Base-by-base conservation (phyloP, 2,329 filamentous ascomycete genomes). In the Venturia asperata region DNA sequence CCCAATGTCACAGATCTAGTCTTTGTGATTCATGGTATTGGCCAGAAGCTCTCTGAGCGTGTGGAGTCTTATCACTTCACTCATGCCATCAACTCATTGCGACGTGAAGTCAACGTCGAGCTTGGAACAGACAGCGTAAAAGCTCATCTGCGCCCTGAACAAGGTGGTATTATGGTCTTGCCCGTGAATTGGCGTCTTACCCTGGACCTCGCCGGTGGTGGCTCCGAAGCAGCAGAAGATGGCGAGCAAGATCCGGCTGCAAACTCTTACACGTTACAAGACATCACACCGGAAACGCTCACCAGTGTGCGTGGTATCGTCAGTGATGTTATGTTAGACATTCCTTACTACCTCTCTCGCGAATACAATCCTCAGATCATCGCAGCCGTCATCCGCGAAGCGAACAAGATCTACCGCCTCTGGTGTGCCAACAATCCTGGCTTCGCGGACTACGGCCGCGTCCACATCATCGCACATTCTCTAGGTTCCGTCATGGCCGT, bases 31-130 rank as follows among this genome's bases (percentile, higher is more conserved):
- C 94, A 99, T 72, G 94, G 94, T 1, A 97, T 99, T 68, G 94
- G 94, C 0, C 94, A 99, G 74, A 97, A 99, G 74, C 83, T 97
- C 62, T 95, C 92, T 0, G 92, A 99, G 74, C 83, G 92, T 15
- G 91, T 97, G 67, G 93, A 97, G 75, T 96, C 91, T 70, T 99
- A 92, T 71, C 91, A 97, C 74, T 99, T 99, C 71, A 99, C 94
- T 0, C 93, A 97, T 74, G 90, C 92, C 5, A 93, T 97, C 73
- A 97, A 96, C 72, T 85, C 87, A 0, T 94, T 99, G 70, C 86
- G 94, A 15, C 84, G 92, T 66, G 87, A 91, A 24, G 84, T 97
- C 65, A 96, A 96, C 69, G 80, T 92, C 62, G 92, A 99, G 73
- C 82, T 96, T 47, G 84, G 85, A 39, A 90, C 83, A 42, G 85